phyloP scores from a whole-genome alignment of 2,329 filamentous ascomycete species.

The Magnaporthiopsis rhizophila region DNA sequence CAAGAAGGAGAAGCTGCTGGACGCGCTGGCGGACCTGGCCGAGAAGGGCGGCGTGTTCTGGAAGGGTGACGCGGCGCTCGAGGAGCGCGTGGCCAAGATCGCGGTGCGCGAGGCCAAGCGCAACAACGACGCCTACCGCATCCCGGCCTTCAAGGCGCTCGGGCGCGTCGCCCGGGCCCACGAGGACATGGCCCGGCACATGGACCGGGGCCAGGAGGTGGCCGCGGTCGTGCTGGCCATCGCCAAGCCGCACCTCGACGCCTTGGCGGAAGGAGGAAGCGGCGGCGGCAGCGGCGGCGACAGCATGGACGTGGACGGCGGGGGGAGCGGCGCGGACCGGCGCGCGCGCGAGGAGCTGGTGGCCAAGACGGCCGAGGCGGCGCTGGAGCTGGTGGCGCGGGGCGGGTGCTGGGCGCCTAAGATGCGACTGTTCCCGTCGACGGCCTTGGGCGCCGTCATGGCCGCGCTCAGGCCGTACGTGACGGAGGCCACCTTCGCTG shows the following conservation, averaged over 20 bases:
- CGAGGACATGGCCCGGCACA: conserved; percentile 53
- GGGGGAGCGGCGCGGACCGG: conserved; percentile 27
- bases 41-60: conserved; percentile 54
- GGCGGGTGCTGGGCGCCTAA: conserved; percentile 35
- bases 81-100: conserved; percentile 69
- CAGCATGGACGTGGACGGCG: conserved; percentile 62
- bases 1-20: conserved; percentile 79
- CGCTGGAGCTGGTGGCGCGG: conserved; percentile 40
- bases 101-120: conserved; percentile 81
- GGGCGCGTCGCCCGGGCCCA: conserved; percentile 64
- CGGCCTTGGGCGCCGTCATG: conserved; percentile 32
- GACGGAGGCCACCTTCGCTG: conserved; percentile 24
- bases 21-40: conserved; percentile 71
- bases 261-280: conserved; percentile 36
- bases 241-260: conserved; percentile 54
- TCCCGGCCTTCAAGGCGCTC: conserved; percentile 63
- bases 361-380: conserved; percentile 38
- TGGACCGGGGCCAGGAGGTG: conserved; percentile 28
- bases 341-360: conserved; percentile 27
- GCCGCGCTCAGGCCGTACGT: conserved; percentile 33
- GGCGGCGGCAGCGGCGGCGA: conserved; percentile 24
- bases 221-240: conserved; percentile 59
- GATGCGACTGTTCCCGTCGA: conserved; percentile 27
- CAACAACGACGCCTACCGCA: conserved; percentile 78
- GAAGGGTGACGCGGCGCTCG: conserved; percentile 41